These are phyloP conservation scores for Sapria himalayana DNA, from an alignment of 345 rosid species.

Conservation along the genomic window DNA sequence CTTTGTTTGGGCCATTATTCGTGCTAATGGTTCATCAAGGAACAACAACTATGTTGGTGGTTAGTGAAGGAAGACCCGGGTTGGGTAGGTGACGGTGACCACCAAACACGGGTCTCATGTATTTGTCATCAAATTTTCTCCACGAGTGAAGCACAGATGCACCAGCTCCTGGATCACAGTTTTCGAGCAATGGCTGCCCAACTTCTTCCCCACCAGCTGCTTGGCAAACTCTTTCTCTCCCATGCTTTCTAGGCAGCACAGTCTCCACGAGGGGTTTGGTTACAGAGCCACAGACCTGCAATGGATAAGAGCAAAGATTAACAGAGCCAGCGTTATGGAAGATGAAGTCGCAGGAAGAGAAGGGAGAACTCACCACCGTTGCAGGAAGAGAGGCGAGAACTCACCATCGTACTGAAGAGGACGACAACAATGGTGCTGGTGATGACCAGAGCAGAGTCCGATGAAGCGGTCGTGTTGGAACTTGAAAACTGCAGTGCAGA, in stretches of 20 bases:
- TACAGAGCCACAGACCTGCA: slow-evolving; percentile 45
- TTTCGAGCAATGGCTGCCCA: slow-evolving; percentile 25
- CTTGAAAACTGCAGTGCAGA: slow-evolving; percentile 25
- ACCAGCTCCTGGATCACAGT: slow-evolving; percentile 18
- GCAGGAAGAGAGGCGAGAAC: neutral
- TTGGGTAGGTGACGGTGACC: slow-evolving; percentile 21
- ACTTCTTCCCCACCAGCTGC: slow-evolving; percentile 40
- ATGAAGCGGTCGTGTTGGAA: neutral
- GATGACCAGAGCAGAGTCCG: slow-evolving; percentile 26
- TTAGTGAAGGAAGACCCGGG: slow-evolving; percentile 4
- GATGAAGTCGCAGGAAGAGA: no score
- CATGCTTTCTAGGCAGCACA: slow-evolving; percentile 17
- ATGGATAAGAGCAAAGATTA: no score
- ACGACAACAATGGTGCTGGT: slow-evolving; percentile 44
- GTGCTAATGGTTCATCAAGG: no score
- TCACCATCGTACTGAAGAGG: slow-evolving; percentile 46
- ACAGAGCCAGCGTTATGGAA: no score
- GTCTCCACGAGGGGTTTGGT: slow-evolving; percentile 41
- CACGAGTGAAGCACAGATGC: slow-evolving; percentile 37
- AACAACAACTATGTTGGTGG: slow-evolving; percentile 2
- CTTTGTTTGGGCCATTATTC: no score
- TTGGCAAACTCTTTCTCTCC: slow-evolving; percentile 19
- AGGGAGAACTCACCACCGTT: no score
- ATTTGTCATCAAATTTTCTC: slow-evolving; percentile 49
- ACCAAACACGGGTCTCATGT: slow-evolving; percentile 57